phyloP scores from a whole-genome alignment of 257 asterid species.

The Ligustrum vulgare region DNA sequence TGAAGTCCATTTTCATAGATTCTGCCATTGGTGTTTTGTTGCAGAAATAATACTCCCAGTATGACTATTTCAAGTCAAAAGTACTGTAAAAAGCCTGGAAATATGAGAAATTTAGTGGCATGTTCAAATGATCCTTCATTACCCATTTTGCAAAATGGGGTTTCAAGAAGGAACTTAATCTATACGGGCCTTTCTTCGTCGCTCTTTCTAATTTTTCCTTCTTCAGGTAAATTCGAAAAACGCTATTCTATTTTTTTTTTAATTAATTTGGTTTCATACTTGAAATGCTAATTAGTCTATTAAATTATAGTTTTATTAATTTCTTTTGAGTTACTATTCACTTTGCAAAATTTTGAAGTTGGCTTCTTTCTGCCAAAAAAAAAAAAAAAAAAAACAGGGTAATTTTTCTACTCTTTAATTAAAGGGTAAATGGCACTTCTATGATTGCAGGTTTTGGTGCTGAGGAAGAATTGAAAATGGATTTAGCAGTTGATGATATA shows the following conservation, averaged over 20 bases:
- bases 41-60: conserved; percentile 35
- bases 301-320: not conserved
- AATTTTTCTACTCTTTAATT: not conserved
- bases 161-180: conserved; percentile 60
- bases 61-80: conserved; percentile 23
- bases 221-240: conserved; percentile 36
- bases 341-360: not conserved
- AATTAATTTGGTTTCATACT: not conserved
- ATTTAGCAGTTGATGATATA: conserved; percentile 57
- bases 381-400: too few species aligned
- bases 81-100: conserved; percentile 20
- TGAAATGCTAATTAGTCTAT: conserved; percentile 19
- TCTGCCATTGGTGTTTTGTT: not conserved
- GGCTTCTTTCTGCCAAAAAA: not conserved
- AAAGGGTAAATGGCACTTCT: conserved; percentile 4
- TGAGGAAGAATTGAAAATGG: conserved; percentile 71
- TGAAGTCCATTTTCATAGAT: not conserved
- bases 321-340: not conserved
- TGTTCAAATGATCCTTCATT: conserved; percentile 35
- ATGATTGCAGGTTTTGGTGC: conserved; percentile 48
- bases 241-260: not conserved
- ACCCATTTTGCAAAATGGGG: conserved; percentile 35
- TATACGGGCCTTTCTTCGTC: conserved; percentile 58
- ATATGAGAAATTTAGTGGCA: conserved; percentile 24
- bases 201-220: conserved; percentile 48